Base-by-base conservation (phyloP, 108 stramenopile species). In the Cyclotella kingstonii region DNA sequence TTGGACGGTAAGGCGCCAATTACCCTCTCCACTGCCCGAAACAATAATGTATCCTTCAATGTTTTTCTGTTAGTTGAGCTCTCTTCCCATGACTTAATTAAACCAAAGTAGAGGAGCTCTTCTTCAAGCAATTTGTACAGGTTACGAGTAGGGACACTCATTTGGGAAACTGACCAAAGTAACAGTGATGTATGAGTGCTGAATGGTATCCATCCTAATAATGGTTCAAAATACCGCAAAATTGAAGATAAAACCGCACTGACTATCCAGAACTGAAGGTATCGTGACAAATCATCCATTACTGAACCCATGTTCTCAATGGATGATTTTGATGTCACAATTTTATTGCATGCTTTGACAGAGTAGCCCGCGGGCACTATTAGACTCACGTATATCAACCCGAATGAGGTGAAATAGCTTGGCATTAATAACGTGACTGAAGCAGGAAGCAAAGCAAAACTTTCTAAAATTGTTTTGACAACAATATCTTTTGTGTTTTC, bases 151-250 rank as follows among this genome's bases (percentile, higher is more conserved):
- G 71, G 61, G 34, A 66, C 55, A 11, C 83, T 75, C 15, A 84
- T 54, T 46, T 81, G 82, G 29, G 85, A 39, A 44, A 82, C 73
- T 30, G 79, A 73, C 85, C 84, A 92, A 26, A 81, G 48, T 23
- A 85, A 28, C 61, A 86, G 87, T 7, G 62, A 84, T 31, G 46
- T 53, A 58, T 89, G 87, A 19, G 82, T 80, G 15, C 85, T 89
- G 38, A 92, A 74, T 23, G 91, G 91, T 15, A 92, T 68, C 87
- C 87, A 92, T 65, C 82, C 84, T 17, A 92, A 54, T 0, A 92
- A 14, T 0, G 73, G 51, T n/a, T 76, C 52, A 12, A 85, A 73
- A 23, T 62, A 80, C 5, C 54, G 34, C 54, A 89, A 46, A 7
- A 85, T 9, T 17, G 66, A 59, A 11, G 77, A 60, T 26, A 84